Conservation (phyloP, 441 rosid species). For the Sinapis alba region DNA sequence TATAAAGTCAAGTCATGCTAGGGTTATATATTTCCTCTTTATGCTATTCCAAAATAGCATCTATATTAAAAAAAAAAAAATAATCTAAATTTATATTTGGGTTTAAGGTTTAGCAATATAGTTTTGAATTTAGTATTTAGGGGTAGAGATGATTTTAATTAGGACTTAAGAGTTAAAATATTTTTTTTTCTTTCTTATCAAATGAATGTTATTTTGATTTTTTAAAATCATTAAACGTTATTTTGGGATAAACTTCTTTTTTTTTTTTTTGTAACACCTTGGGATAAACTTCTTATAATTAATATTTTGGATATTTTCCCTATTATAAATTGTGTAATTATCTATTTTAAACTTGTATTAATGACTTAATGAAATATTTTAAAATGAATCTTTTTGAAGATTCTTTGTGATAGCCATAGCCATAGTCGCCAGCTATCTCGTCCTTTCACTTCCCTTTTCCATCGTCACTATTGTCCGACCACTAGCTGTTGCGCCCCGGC, state of each 20-base stretch:
- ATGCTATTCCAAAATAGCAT: not conserved
- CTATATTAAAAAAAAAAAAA: not conserved
- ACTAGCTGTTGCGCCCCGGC: slow-evolving; percentile 55
- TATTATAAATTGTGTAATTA: not conserved
- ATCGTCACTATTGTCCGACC: slow-evolving; percentile 74
- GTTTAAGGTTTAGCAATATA: not conserved
- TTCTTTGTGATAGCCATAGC: slow-evolving; percentile 77
- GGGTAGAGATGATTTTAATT: not conserved
- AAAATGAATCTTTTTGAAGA: slow-evolving; percentile 46
- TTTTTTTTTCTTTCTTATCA: not conserved
- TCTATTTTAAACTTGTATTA: not conserved
- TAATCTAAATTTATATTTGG: not conserved
- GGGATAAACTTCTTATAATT: not conserved
- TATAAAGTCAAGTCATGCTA: not conserved
- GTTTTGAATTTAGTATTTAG: not conserved
- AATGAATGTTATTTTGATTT: not conserved
- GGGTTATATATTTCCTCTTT: not conserved
- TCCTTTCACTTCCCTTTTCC: slow-evolving; percentile 80
- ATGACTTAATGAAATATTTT: not conserved
- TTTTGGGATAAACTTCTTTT: not conserved
- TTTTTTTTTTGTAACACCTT: too few species aligned
- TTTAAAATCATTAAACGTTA: not conserved
- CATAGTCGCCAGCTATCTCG: slow-evolving; percentile 62
- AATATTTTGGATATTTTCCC: not conserved
- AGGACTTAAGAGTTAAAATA: not conserved